phyloP scores from a whole-genome alignment of 345 rosid species.

The Eucalyptus urophylla region DNA sequence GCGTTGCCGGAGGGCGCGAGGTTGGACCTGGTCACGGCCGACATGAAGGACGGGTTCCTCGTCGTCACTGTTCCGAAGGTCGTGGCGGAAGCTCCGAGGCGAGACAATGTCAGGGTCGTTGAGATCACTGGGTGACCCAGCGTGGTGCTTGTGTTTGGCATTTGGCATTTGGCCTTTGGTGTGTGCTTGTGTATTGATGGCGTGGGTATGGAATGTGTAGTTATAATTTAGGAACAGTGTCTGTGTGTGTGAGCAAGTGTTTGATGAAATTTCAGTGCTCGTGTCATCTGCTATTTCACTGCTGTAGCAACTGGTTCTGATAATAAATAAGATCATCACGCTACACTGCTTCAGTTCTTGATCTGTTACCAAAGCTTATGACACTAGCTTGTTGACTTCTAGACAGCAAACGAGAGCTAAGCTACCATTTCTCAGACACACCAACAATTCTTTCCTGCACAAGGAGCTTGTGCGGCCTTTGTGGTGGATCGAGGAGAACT shows the following conservation, averaged over 20 bases:
- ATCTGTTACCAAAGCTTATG: background rate
- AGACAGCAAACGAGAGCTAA: background rate
- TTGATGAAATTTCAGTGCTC: background rate
- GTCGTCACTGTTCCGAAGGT: constrained; percentile 1
- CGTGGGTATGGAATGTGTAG: background rate
- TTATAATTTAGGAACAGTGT: background rate
- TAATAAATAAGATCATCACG: background rate
- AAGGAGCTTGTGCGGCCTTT: background rate
- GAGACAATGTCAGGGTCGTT: background rate
- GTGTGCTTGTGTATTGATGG: background rate
- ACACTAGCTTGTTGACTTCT: background rate
- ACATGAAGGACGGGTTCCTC: background rate
- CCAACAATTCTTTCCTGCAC: background rate
- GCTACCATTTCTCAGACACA: background rate
- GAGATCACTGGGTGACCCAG: background rate
- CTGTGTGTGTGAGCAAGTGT: background rate
- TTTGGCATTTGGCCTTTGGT: background rate
- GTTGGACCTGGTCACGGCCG: background rate
- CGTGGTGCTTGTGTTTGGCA: background rate
- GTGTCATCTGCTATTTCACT: background rate
- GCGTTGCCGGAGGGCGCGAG: background rate
- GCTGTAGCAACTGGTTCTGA: background rate
- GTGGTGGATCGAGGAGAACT: background rate
- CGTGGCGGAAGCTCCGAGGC: background rate
- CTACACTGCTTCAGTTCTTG: background rate